Evolutionary conservation across 805 yeast species (phyloP), one percentile per base, ranked within the genome.

Genomic region (Saccharomycopsis fibuligera): DNA sequence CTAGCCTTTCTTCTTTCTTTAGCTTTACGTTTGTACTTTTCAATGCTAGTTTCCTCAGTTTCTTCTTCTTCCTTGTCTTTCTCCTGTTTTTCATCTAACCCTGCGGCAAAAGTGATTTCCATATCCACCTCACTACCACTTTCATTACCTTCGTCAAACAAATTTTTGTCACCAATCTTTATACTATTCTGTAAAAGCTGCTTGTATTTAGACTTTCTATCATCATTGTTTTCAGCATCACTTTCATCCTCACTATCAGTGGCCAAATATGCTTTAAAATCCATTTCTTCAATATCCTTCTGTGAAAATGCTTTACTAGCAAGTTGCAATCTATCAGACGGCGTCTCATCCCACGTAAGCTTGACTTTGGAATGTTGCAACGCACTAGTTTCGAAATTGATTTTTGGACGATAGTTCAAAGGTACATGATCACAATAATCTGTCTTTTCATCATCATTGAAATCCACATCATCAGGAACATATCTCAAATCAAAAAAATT

Each of bases 311-410:
- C 87, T 57, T 83, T 81, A 14, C 84, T 75, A 1, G 96, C 76
- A 47, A 90, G 64, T 50, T 83, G 79, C 16, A 79, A 64, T 60
- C 99, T 78, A 60, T 89, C 97, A 50, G 81, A 83, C 5, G 99
- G 98, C 0, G 98, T 95, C 68, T 91, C 98, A 65, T 93, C 99
- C 99, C 99, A 93, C 0, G 98, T 90, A 56, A 93, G 73, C 64
- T 87, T 90, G 44, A 93, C 99, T 60, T 90, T 93, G 14, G 98
- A 90, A 62, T 89, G 96, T 63, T 93, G 96, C 51, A 93, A 72
- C 0, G 99, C 99, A 67, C 87, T 97, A 3, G 99, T 93, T 27
- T 86, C 86, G 64, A 93, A 93, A 8, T 74, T 71, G 21, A 68
- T 63, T 47, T 72, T 72, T 17, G 99, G 99, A 56, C 79, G 81